A percentile compares a stretch with the other conserved stretches of the same genome.
Conservation (phyloP, 106 monocot species). For the Dendrobium nobile region DNA sequence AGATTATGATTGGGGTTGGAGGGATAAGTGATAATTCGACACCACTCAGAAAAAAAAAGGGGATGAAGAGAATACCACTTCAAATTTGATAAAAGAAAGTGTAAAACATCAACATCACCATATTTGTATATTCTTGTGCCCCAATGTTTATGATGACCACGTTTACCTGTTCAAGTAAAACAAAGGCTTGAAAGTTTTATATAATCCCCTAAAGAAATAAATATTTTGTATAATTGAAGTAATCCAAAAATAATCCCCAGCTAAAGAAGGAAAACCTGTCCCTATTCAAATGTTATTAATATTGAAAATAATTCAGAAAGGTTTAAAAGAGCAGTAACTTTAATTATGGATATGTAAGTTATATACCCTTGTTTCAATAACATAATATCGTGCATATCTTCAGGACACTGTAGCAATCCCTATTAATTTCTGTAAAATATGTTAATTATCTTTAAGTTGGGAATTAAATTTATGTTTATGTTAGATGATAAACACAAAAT, state of each 20-base stretch:
- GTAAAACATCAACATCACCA: slow-evolving; percentile 84
- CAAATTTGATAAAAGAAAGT: slow-evolving; percentile 93
- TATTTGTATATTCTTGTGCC: slow-evolving; percentile 96
- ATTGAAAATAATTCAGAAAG: background rate
- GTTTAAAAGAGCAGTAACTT: background rate
- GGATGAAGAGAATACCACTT: slow-evolving; percentile 58
- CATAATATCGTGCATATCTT: too few species aligned
- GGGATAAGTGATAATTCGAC: background rate
- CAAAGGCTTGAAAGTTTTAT: background rate
- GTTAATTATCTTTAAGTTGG: too few species aligned
- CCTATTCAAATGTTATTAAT: background rate
- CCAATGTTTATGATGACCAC: slow-evolving; percentile 97
- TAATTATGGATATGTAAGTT: background rate
- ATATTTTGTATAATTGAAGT: background rate
- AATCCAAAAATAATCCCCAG: background rate
- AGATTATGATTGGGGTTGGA: background rate
- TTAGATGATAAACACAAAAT: too few species aligned
- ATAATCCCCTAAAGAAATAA: background rate
- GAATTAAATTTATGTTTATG: too few species aligned
- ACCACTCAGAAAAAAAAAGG: background rate
- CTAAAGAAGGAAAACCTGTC: background rate
- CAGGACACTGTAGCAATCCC: too few species aligned
- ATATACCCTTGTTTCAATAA: background rate
- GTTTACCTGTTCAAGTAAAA: slow-evolving; percentile 62
- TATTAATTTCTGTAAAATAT: too few species aligned